Base-by-base conservation (phyloP, 345 rosid species). In the Salix arbutifolia region DNA sequence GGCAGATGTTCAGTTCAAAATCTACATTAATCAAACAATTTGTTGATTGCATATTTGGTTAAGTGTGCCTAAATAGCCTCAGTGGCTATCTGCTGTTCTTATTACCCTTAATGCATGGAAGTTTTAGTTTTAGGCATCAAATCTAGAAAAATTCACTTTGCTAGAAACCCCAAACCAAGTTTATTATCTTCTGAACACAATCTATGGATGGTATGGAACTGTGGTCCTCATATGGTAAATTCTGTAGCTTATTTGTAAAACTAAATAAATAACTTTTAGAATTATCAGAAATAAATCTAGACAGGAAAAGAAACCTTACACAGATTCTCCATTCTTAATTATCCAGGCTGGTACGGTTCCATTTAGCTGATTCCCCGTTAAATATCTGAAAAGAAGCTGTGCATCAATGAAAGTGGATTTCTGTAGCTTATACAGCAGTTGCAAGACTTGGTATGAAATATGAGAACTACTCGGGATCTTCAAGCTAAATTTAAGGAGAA, bases 11-110 rank as follows among this genome's bases (percentile, higher is more conserved):
- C 18, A 46, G 50, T 46, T 46, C 50, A 46, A 13, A 14, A 4
- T 13, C 17, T 12, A 46, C 14, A 46, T 12, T 11, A 14, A 46
- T 46, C 50, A 46, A 13, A 46, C 50, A 4, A 46, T 46, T 46
- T 46, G 5, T 85, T 85, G 38, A 65, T 85, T 76, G 81, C 85
- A 74, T 83, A 85, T 46, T 13, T 46, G 2, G 88, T 83, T 46
- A 87, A 76, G 18, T 83, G 88, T 87, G 76, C 79, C 52, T 18
- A 48, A 52, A 4, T 33, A 67, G 10, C 8, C 31, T 35, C 0
- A n/a, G 5, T 26, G 16, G 30, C 3, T n/a, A 60, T 31, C 62
- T 25, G n/a, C 5, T 25, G 11, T 74, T 28, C 18, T 40, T 18
- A 12, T 11, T 16, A 17, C 18, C 18, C 50, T 14, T 14, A 14